phyloP scores from a whole-genome alignment of 495 filamentous ascomycete genomes.

The Xylaria venustula region DNA sequence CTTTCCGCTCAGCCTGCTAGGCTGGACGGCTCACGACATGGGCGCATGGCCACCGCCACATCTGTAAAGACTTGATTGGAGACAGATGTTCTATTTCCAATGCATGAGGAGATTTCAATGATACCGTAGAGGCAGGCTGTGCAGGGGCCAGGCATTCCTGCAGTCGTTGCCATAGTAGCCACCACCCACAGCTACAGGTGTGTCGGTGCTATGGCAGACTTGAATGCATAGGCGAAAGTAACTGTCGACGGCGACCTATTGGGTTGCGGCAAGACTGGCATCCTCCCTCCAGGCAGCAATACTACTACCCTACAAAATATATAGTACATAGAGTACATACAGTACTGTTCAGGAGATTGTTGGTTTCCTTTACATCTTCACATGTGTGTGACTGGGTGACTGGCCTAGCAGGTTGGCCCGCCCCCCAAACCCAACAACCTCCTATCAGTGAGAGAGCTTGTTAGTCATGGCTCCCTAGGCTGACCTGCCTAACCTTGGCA shows the following conservation, averaged over 20 bases:
- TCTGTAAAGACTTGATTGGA: neutral
- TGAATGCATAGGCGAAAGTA: neutral
- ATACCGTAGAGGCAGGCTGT: neutral
- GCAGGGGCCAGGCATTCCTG: neutral
- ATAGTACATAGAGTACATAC: neutral
- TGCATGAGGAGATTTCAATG: neutral
- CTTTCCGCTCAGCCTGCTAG: neutral
- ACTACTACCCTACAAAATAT: slow-evolving; percentile 1
- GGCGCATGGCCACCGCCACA: neutral
- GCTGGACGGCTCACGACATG: neutral
- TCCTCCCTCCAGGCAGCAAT: neutral
- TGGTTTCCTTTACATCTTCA: slow-evolving; percentile 7
- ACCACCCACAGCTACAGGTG: neutral
- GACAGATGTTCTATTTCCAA: neutral
- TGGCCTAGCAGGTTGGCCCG: neutral
- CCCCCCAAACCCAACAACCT: neutral
- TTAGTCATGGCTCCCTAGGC: neutral
- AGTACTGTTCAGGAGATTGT: slow-evolving; percentile 1
- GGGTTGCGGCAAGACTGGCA: slow-evolving; percentile 3
- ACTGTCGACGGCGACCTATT: slow-evolving; percentile 2
- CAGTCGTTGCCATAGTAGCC: neutral
- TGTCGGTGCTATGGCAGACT: neutral
- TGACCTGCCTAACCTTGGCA: neutral
- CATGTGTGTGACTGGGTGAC: neutral
- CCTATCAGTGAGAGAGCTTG: neutral